These are phyloP conservation scores for Aspergillus transmontanensis DNA, from an alignment of 2,329 filamentous ascomycete species.

Conservation along the genomic window DNA sequence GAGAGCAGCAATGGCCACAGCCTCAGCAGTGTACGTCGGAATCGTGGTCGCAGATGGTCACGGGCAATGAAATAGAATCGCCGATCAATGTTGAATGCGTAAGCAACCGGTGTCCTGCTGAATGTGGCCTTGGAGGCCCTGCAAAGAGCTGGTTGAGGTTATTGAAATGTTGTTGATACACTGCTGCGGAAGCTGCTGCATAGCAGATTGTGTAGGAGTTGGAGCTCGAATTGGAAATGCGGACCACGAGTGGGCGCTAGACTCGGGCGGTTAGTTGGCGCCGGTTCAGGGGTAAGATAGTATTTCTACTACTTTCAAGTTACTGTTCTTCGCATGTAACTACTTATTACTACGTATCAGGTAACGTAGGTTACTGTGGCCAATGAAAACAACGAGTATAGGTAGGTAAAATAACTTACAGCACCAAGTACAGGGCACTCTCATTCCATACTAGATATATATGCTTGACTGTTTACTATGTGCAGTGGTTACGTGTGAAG, in stretches of 20 bases:
- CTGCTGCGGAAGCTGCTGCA: conserved; percentile 39
- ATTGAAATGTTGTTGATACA: conserved; percentile 26
- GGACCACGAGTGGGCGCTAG: conserved; percentile 19
- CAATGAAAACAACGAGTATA: background rate
- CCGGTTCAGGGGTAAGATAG: conserved; percentile 15
- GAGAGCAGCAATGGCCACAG: conserved; percentile 22
- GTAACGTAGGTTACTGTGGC: background rate
- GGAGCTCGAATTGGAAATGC: conserved; percentile 18
- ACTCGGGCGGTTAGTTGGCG: conserved; percentile 13
- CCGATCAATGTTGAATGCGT: conserved; percentile 20
- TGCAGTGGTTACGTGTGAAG: background rate
- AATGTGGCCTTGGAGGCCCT: background rate
- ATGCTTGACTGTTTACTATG: background rate
- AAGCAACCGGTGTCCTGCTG: conserved; percentile 13
- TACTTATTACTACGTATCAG: background rate
- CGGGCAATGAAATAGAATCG: conserved; percentile 40
- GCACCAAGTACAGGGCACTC: background rate
- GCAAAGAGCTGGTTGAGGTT: conserved; percentile 18
- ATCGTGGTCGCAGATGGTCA: conserved; percentile 36
- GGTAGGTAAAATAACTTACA: background rate
- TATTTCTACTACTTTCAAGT: background rate
- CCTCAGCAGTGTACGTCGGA: conserved; percentile 25
- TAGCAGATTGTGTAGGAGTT: conserved; percentile 28
- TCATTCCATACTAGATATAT: background rate
- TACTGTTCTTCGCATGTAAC: no score